phyloP scores from a whole-genome alignment of 495 filamentous ascomycete genomes.

The Penicillium silybi region DNA sequence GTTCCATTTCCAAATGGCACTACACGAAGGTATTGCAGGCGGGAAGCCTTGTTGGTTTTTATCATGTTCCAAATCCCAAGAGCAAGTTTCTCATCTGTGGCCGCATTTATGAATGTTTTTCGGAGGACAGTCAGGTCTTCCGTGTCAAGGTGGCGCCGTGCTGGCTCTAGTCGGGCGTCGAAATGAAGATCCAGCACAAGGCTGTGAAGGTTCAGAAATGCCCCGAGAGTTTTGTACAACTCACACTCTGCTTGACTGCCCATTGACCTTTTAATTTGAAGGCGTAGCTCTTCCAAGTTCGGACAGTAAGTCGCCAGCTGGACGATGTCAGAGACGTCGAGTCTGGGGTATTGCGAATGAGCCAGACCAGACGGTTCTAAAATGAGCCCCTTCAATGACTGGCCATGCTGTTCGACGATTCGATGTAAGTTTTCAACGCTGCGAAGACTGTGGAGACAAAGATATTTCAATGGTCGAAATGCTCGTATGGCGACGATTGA shows the following conservation, averaged over 20 bases:
- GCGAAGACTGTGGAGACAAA: not conserved
- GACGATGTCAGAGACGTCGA: not conserved
- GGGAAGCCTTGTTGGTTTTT: not conserved
- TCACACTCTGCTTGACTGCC: slow-evolving; percentile 2
- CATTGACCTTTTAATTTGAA: not conserved
- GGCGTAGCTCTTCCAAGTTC: slow-evolving; percentile 3
- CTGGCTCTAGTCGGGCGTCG: slow-evolving; percentile 1
- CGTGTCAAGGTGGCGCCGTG: not conserved
- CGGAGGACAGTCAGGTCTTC: not conserved
- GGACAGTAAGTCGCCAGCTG: not conserved
- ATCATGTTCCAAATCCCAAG: slow-evolving; percentile 6
- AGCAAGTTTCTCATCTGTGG: slow-evolving; percentile 6
- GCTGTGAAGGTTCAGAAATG: not conserved
- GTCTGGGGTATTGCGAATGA: not conserved
- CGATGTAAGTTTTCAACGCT: not conserved
- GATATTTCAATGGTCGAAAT: slow-evolving; percentile 6
- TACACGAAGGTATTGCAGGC: not conserved
- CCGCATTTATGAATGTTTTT: not conserved
- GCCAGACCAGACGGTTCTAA: not conserved
- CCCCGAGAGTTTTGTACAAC: slow-evolving; percentile 1
- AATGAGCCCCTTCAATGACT: slow-evolving; percentile 9
- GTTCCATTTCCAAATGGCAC: not conserved
- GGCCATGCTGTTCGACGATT: slow-evolving; percentile 9
- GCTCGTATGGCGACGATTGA: slow-evolving; percentile 7
- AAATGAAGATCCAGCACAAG: slow-evolving; percentile 6